phyloP scores from a whole-genome alignment of 768 basidiomycete species.

The Boletus rufocinnamomeus region DNA sequence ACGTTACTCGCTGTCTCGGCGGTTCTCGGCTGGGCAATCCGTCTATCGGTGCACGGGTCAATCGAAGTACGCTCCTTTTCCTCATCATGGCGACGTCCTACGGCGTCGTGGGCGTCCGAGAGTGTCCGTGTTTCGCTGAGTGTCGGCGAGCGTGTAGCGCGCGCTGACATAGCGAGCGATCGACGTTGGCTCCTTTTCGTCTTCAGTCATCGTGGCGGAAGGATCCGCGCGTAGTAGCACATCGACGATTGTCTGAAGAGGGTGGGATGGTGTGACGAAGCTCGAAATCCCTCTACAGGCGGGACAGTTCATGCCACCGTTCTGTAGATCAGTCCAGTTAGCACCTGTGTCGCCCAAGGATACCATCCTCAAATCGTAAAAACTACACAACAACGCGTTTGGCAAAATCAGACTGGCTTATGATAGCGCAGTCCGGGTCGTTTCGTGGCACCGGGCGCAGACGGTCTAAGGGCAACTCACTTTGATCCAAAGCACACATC shows the following conservation, averaged over 20 bases:
- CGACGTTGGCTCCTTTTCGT: too few species aligned
- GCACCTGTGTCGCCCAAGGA: background rate
- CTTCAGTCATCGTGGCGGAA: too few species aligned
- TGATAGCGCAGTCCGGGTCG: background rate
- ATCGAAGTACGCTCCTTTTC: too few species aligned
- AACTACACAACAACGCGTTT: background rate
- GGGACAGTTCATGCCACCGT: conserved; percentile 83
- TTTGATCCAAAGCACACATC: conserved; percentile 68
- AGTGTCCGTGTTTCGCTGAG: too few species aligned
- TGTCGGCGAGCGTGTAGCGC: too few species aligned
- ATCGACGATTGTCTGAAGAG: conserved; percentile 72
- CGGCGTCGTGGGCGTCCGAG: too few species aligned
- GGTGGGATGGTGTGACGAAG: conserved; percentile 69
- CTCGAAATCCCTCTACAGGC: conserved; percentile 74
- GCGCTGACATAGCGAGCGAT: too few species aligned
- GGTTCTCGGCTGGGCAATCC: too few species aligned
- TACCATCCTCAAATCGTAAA: background rate
- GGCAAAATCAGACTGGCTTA: background rate
- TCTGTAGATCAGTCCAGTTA: conserved; percentile 46
- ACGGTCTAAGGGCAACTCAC: conserved; percentile 49
- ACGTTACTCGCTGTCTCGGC: too few species aligned
- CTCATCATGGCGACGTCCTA: too few species aligned
- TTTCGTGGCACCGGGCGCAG: conserved; percentile 5
- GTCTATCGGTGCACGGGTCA: too few species aligned
- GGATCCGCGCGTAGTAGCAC: conserved; percentile 71